Evolutionary conservation across 441 rosid species (phyloP).

Genomic region (Arabidopsis hybrid): DNA sequence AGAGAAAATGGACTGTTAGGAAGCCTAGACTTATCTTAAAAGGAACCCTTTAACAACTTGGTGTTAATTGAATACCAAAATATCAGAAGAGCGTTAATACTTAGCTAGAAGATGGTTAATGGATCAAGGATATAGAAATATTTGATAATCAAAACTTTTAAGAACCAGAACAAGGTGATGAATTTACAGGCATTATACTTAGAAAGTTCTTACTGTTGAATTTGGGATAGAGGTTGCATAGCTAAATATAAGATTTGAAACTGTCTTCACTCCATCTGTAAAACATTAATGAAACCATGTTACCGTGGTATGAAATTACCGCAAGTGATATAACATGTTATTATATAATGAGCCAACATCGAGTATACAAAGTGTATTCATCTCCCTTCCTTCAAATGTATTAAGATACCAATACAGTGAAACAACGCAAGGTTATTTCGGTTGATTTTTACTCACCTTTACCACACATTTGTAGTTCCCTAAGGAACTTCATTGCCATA

Average conservation of each 20-base stretch:
- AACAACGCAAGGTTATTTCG: no score
- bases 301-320: neutral
- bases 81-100: neutral
- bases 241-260: constrained; percentile 61
- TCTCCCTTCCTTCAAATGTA: neutral
- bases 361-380: neutral
- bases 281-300: constrained; percentile 20
- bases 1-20: constrained; percentile 26
- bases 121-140: neutral
- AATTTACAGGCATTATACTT: constrained; percentile 49
- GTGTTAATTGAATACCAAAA: no score
- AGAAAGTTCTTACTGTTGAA: constrained; percentile 75
- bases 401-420: neutral
- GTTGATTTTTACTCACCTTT: constrained; percentile 33
- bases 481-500: constrained; percentile 59
- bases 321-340: neutral
- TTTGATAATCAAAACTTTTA: constrained; percentile 2
- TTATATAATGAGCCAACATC: neutral
- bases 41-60: neutral
- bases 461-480: constrained; percentile 58
- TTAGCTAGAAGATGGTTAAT: constrained; percentile 1
- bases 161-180: neutral
- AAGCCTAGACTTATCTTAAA: constrained; percentile 4
- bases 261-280: constrained; percentile 57
- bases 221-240: constrained; percentile 64